Evolutionary conservation across 305 asterid species (phyloP).

Genomic region (Striga hermonthica): DNA sequence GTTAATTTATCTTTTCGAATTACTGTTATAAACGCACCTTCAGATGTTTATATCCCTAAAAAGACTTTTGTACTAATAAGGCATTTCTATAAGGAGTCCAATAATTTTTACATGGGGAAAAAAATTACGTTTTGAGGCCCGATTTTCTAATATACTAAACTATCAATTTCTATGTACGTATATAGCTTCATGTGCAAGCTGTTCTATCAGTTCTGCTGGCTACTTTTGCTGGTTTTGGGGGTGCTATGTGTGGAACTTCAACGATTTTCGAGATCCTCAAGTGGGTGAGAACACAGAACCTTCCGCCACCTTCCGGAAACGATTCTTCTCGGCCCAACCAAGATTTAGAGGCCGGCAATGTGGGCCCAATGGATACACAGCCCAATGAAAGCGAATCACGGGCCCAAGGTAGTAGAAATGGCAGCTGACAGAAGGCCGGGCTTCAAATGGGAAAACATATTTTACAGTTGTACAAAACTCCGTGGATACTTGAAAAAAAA

Average conservation of each 20-base stretch:
- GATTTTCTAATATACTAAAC: too few relatives aligned
- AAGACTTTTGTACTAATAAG: background rate
- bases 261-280: background rate
- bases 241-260: slow-evolving; percentile 2
- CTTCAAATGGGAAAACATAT: too few relatives aligned
- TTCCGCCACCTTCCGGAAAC: background rate
- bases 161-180: background rate
- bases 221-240: background rate
- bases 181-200: slow-evolving; percentile 2
- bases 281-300: background rate
- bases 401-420: background rate
- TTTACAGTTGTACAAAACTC: background rate
- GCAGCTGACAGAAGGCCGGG: background rate
- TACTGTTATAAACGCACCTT: background rate
- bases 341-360: too few relatives aligned
- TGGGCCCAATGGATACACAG: too few relatives aligned
- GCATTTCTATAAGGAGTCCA: background rate
- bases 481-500: background rate
- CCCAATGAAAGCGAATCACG: too few relatives aligned
- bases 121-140: too few relatives aligned
- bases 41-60: too few relatives aligned
- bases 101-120: background rate
- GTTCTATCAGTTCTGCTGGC: background rate
- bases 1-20: background rate
- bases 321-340: too few relatives aligned